Conservation (phyloP, 2,329 filamentous ascomycete genomes). For the Fusarium sp. region DNA sequence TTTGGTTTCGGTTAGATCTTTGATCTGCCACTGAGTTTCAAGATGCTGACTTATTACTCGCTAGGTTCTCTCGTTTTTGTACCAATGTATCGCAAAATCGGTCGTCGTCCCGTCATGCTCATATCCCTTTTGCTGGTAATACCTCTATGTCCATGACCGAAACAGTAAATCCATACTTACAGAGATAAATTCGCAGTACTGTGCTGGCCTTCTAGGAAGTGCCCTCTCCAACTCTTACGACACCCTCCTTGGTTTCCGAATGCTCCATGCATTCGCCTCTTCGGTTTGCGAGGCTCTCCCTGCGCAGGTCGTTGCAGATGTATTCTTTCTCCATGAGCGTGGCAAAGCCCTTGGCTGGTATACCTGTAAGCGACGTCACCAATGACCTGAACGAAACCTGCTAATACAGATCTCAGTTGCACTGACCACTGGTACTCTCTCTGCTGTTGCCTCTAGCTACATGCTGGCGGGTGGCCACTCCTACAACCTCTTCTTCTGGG, state of each 20-base stretch:
- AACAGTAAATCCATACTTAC: not conserved
- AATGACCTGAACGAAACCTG: too few species aligned
- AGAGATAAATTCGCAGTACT: not conserved
- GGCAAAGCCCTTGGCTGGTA: not conserved
- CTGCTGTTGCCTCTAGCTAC: not conserved
- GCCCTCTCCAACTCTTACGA: not conserved
- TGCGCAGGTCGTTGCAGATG: not conserved
- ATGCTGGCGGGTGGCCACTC: not conserved
- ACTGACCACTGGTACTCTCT: not conserved
- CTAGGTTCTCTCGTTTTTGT: not conserved
- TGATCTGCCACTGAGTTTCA: rapidly evolving
- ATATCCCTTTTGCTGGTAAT: not conserved
- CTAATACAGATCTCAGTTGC: not conserved
- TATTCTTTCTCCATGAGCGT: not conserved
- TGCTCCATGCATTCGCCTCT: not conserved
- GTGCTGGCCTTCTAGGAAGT: not conserved
- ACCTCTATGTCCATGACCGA: not conserved
- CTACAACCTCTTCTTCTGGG: not conserved
- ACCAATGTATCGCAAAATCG: not conserved
- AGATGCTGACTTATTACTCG: not conserved
- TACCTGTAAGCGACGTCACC: not conserved
- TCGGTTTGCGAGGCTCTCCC: not conserved
- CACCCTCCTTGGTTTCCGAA: not conserved
- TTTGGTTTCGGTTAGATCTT: not conserved
- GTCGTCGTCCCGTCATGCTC: not conserved